phyloP scores from a whole-genome alignment of 2,329 filamentous ascomycete species.

The Cercospora beticola region DNA sequence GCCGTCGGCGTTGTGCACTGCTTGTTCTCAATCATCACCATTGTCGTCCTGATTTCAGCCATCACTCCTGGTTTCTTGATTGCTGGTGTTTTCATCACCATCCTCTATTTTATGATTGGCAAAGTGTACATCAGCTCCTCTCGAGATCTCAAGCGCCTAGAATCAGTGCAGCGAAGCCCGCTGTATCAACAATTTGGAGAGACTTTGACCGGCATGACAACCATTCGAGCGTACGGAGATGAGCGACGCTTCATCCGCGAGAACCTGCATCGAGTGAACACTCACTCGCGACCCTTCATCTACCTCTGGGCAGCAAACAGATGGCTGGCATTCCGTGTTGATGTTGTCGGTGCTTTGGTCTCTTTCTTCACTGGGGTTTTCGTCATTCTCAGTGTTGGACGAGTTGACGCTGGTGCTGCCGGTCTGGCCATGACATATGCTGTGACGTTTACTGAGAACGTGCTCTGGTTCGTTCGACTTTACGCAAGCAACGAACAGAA shows the following conservation, averaged over 20 bases:
- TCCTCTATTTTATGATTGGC: slow-evolving; percentile 78
- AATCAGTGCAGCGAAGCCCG: slow-evolving; percentile 90
- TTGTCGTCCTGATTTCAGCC: slow-evolving; percentile 78
- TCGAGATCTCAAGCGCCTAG: slow-evolving; percentile 90
- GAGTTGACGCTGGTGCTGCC: slow-evolving; percentile 84
- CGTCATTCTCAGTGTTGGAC: slow-evolving; percentile 78
- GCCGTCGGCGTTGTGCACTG: slow-evolving; percentile 75
- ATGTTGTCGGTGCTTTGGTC: slow-evolving; percentile 85
- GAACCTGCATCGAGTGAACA: slow-evolving; percentile 84
- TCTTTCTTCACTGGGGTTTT: slow-evolving; percentile 93
- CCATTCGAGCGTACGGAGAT: slow-evolving; percentile 93
- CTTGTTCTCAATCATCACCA: slow-evolving; percentile 71
- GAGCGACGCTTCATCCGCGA: slow-evolving; percentile 91
- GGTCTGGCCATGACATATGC: slow-evolving; percentile 94
- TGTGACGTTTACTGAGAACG: slow-evolving; percentile 94
- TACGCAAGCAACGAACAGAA: slow-evolving; percentile 97
- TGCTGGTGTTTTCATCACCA: slow-evolving; percentile 78
- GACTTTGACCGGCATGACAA: slow-evolving; percentile 90
- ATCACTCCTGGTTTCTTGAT: slow-evolving; percentile 92
- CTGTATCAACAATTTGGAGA: slow-evolving; percentile 98
- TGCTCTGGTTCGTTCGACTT: slow-evolving; percentile 91
- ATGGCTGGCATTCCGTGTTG: slow-evolving; percentile 92
- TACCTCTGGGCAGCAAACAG: slow-evolving; percentile 95
- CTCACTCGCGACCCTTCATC: slow-evolving; percentile 88
- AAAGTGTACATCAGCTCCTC: slow-evolving; percentile 88